Conservation (phyloP, 352 stramenopile species). For the Pseudoperonospora humuli region DNA sequence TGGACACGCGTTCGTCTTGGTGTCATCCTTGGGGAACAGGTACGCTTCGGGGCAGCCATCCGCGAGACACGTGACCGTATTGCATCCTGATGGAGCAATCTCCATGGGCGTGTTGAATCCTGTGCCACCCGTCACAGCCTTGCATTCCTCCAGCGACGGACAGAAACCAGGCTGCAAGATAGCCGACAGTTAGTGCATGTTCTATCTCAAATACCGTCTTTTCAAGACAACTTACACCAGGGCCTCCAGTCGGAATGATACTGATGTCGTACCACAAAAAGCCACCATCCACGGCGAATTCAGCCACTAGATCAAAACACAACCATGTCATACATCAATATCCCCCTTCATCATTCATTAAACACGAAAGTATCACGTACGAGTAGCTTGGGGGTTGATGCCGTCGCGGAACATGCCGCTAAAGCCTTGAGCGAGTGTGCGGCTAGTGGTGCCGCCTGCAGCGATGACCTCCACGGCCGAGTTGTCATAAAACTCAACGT, state of each 20-base stretch:
- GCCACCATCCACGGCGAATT: conserved; percentile 29
- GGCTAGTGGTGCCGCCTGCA: conserved; percentile 23
- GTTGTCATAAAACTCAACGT: conserved; percentile 57
- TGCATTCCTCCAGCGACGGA: conserved; percentile 43
- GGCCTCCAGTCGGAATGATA: conserved; percentile 29
- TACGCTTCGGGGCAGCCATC: conserved; percentile 59
- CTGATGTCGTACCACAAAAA: conserved; percentile 39
- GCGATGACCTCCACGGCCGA: conserved; percentile 30
- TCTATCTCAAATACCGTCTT: not conserved
- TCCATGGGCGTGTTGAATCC: conserved; percentile 66
- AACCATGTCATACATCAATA: not conserved
- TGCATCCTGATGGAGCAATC: conserved; percentile 38
- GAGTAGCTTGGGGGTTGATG: conserved; percentile 31
- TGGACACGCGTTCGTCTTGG: conserved; percentile 45
- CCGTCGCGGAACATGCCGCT: conserved; percentile 61
- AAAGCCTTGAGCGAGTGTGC: conserved; percentile 32
- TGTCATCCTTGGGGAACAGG: conserved; percentile 44
- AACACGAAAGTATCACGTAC: conserved; percentile 8
- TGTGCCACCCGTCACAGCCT: conserved; percentile 35
- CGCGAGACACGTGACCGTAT: conserved; percentile 37
- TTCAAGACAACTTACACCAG: conserved; percentile 28
- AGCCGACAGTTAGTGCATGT: not conserved
- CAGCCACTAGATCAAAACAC: conserved; percentile 26
- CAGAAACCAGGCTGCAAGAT: conserved; percentile 36
- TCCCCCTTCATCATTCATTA: not conserved